Conservation (phyloP, 75 land plant genomes). For the Pinus taeda region DNA sequence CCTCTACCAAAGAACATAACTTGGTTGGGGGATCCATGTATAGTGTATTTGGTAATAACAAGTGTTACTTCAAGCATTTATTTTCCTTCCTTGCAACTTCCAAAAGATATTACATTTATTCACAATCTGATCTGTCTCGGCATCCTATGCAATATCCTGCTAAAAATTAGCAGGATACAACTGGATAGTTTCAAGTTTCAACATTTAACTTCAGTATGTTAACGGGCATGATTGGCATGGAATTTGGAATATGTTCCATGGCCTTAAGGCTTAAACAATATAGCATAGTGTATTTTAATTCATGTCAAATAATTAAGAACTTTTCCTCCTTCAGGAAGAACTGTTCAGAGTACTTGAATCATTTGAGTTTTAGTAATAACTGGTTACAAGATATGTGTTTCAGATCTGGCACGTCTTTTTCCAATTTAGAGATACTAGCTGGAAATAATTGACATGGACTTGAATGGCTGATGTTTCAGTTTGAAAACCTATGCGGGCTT, state of each 20-base stretch:
- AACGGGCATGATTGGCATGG: too few species aligned
- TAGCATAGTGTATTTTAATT: background rate
- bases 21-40: background rate
- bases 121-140: too few species aligned
- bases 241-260: too few species aligned
- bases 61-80: background rate
- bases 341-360: background rate
- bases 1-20: background rate
- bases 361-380: background rate
- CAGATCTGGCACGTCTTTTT: background rate
- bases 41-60: background rate
- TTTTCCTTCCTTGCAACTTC: background rate
- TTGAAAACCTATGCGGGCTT: background rate
- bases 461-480: background rate
- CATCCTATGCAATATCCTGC: too few species aligned
- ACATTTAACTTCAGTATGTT: too few species aligned
- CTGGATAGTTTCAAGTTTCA: too few species aligned
- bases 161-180: too few species aligned
- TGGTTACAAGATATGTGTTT: background rate
- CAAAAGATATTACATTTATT: too few species aligned
- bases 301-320: background rate
- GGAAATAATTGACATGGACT: background rate
- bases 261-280: background rate
- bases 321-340: background rate
- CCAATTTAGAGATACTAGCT: background rate